Percentiles rank a stretch among this genome's conserved stretches.
Conservation (phyloP, 257 asterid genomes). For the Penstemon barbatus region DNA sequence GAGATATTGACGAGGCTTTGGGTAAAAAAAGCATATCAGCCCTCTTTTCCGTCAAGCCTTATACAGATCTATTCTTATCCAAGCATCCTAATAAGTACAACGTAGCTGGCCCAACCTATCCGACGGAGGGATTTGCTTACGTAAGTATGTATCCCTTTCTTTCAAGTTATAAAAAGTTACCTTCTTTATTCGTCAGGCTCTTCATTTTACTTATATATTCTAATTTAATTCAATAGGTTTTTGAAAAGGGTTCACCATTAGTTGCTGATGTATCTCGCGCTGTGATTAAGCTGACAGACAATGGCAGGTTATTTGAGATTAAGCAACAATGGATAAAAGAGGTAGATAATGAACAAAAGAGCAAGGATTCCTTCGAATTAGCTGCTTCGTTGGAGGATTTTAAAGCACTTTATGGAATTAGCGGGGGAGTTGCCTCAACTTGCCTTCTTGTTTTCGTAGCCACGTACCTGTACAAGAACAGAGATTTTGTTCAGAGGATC, state of each 20-base stretch:
- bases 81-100: conserved; percentile 34
- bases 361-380: background rate
- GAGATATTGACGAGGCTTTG: conserved; percentile 30
- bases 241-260: conserved; percentile 39
- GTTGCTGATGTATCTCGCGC: conserved; percentile 43
- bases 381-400: conserved; percentile 19
- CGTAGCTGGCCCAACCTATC: conserved; percentile 29
- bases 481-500: conserved; percentile 30
- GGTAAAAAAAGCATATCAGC: conserved; percentile 39
- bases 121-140: conserved; percentile 35
- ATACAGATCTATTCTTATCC: conserved; percentile 24
- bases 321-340: conserved; percentile 6
- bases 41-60: conserved; percentile 30
- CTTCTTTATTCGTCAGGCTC: no score
- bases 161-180: no score
- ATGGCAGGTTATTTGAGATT: conserved; percentile 12
- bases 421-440: conserved; percentile 31
- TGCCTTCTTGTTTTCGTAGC: conserved; percentile 28
- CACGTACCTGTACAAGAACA: conserved; percentile 28
- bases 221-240: conserved; percentile 16
- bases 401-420: conserved; percentile 27
- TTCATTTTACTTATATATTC: no score
- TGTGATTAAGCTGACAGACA: conserved; percentile 26
- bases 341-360: background rate
- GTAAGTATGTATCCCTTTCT: conserved; percentile 21